A percentile compares a stretch with the other conserved stretches of the same genome.
phyloP scores from a whole-genome alignment of 2,329 filamentous ascomycete species.

The Basipetospora chlamydospora region DNA sequence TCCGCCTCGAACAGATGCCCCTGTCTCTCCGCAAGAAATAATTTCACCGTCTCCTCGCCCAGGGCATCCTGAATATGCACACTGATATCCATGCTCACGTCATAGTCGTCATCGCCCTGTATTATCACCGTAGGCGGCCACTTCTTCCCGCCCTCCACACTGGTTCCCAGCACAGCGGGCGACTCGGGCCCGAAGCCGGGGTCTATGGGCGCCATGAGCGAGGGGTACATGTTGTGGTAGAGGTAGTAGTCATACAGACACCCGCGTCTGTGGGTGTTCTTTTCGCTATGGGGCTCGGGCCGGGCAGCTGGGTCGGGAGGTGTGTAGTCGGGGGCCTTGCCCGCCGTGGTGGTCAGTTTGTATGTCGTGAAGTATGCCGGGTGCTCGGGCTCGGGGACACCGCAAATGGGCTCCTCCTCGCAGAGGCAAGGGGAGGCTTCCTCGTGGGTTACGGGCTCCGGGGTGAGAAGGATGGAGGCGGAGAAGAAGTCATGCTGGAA shows the following conservation, averaged over 20 bases:
- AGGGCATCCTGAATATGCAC: constrained; percentile 14
- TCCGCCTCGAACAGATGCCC: constrained; percentile 40
- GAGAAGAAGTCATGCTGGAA: constrained; percentile 21
- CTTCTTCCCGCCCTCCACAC: constrained; percentile 1
- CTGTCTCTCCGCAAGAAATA: constrained; percentile 29
- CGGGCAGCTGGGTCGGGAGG: not conserved
- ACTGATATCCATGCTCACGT: constrained; percentile 16
- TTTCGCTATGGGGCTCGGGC: constrained; percentile 1
- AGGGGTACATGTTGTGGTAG: constrained; percentile 15
- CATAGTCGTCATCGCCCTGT: constrained; percentile 16
- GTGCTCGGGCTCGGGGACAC: constrained; percentile 8
- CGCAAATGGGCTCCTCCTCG: constrained; percentile 12
- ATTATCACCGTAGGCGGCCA: constrained; percentile 22
- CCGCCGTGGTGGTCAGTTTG: constrained; percentile 14
- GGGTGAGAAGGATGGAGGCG: constrained; percentile 16
- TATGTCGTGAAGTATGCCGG: constrained; percentile 13
- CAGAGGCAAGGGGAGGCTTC: constrained; percentile 12
- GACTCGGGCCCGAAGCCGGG: constrained; percentile 12
- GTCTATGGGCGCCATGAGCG: constrained; percentile 16
- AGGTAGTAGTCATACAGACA: constrained; percentile 20
- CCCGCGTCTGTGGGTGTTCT: too few relatives aligned
- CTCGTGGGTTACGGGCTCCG: constrained; percentile 13
- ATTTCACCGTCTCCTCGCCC: constrained; percentile 12
- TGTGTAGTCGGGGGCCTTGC: constrained; percentile 13
- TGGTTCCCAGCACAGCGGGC: not conserved